Percentiles rank a stretch among this genome's conserved stretches.
These are phyloP conservation scores for Boletus albobrunnescens DNA, from an alignment of 1,284 basidiomycete genomes.

Conservation along the genomic window DNA sequence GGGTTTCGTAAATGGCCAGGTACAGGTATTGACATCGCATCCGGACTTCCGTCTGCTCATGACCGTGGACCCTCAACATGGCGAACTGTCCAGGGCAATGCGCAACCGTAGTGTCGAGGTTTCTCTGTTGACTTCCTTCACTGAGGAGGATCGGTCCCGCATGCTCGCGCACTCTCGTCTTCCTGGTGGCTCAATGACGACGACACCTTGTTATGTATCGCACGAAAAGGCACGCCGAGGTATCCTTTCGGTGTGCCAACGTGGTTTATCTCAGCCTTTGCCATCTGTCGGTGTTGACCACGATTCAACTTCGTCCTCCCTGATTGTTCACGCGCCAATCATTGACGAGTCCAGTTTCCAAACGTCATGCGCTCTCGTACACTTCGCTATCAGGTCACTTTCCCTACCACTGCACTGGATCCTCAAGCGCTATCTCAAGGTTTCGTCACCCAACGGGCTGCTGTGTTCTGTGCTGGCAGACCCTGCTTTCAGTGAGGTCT, in stretches of 20 bases:
- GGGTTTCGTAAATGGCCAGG: conserved; percentile 75
- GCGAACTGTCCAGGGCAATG: conserved; percentile 97
- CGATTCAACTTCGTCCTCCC: conserved; percentile 43
- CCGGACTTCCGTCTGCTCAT: conserved; percentile 91
- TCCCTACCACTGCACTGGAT: conserved; percentile 35
- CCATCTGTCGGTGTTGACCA: conserved; percentile 42
- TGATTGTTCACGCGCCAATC: conserved; percentile 39
- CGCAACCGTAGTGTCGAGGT: conserved; percentile 95
- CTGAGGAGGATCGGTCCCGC: conserved; percentile 45
- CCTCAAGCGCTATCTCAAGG: conserved; percentile 35
- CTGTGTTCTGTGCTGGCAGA: conserved; percentile 24
- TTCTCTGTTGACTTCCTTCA: conserved; percentile 40
- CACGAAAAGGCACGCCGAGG: conserved; percentile 33
- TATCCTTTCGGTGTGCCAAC: conserved; percentile 8
- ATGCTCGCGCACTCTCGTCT: conserved; percentile 50
- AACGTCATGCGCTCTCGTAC: conserved; percentile 32
- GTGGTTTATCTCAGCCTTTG: not conserved
- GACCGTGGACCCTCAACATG: conserved; percentile 86
- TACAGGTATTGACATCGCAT: conserved; percentile 80
- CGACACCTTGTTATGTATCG: conserved; percentile 12
- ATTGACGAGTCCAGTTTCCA: conserved; percentile 16
- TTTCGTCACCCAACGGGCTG: conserved; percentile 13
- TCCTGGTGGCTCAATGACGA: conserved; percentile 30
- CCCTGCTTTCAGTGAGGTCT: conserved; percentile 11
- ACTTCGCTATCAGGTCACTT: conserved; percentile 42